These are phyloP conservation scores for Simplicillium aogashimaense DNA, from an alignment of 2,329 filamentous ascomycete species.

Conservation along the genomic window DNA sequence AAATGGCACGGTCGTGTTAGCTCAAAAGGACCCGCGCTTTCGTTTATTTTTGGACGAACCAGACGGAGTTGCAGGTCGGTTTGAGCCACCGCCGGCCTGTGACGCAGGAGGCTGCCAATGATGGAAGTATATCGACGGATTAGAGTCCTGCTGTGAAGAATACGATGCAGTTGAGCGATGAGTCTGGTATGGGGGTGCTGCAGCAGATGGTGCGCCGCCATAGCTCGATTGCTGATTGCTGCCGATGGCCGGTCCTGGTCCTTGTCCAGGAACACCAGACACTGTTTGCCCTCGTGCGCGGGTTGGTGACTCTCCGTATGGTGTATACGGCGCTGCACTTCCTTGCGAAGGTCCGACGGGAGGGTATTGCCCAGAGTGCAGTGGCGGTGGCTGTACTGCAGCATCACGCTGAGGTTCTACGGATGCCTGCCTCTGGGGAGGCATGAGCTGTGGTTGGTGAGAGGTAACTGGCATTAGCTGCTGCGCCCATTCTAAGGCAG, in stretches of 20 bases:
- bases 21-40: constrained; percentile 31
- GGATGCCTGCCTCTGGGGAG: constrained; percentile 39
- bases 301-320: constrained; percentile 39
- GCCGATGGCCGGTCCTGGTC: constrained; percentile 23
- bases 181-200: constrained; percentile 3
- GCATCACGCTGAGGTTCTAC: constrained; percentile 46
- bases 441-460: constrained; percentile 40
- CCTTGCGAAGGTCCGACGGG: constrained; percentile 17
- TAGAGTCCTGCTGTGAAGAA: constrained; percentile 47
- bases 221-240: constrained; percentile 25
- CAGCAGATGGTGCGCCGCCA: constrained; percentile 21
- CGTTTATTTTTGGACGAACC: constrained; percentile 55
- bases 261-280: constrained; percentile 23
- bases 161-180: constrained; percentile 2
- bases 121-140: constrained; percentile 78
- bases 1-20: constrained; percentile 29
- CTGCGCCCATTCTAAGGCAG: constrained; percentile 58
- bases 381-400: constrained; percentile 29
- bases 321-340: constrained; percentile 19
- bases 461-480: constrained; percentile 43
- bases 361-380: constrained; percentile 24
- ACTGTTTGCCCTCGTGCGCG: constrained; percentile 41
- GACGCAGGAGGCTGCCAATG: constrained; percentile 80
- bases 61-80: constrained; percentile 64
- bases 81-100: constrained; percentile 47